Evolutionary conservation across 331 rosid species (phyloP), one percentile per base, ranked within the genome.

Genomic region (Rhamnella rubrinervis): DNA sequence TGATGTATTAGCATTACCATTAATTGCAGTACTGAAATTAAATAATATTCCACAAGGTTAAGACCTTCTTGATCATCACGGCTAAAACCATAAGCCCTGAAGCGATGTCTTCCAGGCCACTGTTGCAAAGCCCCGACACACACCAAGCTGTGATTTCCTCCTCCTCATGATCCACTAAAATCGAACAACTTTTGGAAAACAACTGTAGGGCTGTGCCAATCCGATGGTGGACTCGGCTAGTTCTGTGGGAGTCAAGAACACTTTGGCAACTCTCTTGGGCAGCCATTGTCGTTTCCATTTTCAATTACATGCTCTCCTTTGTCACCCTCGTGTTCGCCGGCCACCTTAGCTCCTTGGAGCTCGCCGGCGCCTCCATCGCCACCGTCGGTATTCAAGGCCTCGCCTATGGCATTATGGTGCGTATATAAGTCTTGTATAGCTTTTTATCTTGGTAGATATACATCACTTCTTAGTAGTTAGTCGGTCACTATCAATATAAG

Each of bases 381-480:
- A 78, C 77, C 39, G 92, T 90, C 38, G 96, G 96, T 53, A 85
- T 87, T 73, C 89, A 82, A 41, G 95, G 95, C 69, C 91, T 88
- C 13, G 91, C 95, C 50, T 83, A 88, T 59, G 95, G 95, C 0
- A 80, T 88, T 3, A 88, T 88, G 95, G 92, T 86, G 75, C 26
- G 0, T 8, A 23, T n/a, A n/a, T n/a, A n/a, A 1, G 12, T 14
- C 12, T 28, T 1, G 35, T 28, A 28, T 4, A 28, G 35, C 3
- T 28, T 28, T 28, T 28, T 1, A 28, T 28, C 35, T 28, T 28
- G 35, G 35, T 28, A 1, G 35, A 28, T 3, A 1, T 28, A 28
- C 3, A 4, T 28, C 35, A 28, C 4, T 28, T 28, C 2, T 28
- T 28, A 28, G 35, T 28, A 28, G 35, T 28, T 28, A 28, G 35